Evolutionary conservation across 2,329 filamentous ascomycete species (phyloP), one percentile per base, ranked within the genome.

Genomic region (Clarireedia monteithiana): DNA sequence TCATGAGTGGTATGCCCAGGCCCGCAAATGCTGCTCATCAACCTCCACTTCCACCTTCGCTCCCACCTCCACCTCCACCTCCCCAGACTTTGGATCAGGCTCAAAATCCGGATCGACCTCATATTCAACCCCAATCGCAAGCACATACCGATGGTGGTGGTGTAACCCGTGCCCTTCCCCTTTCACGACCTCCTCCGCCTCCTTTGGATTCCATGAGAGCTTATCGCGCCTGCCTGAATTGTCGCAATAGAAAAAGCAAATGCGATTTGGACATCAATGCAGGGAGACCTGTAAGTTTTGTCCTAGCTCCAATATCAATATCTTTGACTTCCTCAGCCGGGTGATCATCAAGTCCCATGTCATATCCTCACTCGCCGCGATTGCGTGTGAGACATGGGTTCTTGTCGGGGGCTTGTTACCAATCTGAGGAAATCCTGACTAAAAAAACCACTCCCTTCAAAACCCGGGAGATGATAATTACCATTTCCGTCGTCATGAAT

Each of bases 181-280:
- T 17, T 23, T 47, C 27, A 40, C 24, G 42, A 5, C 24, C 51
- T 27, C 42, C n/a, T 7, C 42, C 27, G 5, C 24, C 24, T 15
- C 46, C 62, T 12, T 39, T 65, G 40, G 67, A 69, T 58, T 56
- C 60, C 5, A 69, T 69, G 67, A 60, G 67, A 56, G 67, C 67
- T 1, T 69, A 69, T 53, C 61, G 67, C 15, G 67, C 67, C 7
- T 69, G 67, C 60, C 54, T 69, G 5, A 66, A 69, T 57, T 69
- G 67, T 53, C 56, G 67, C 39, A 65, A 63, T 57, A 50, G 67
- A 52, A 69, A 69, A 57, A 67, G 65, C 55, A 68, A 67, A 47
- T 69, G 67, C 58, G 65, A 68, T 59, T 58, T 69, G 45, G 66
- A 67, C 51, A 42, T 62, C 12, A 69, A 69, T 58, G 51, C 49